These are phyloP conservation scores for Vaccinium vitisidaea DNA, from an alignment of 148 eudicot genomes.

Conservation along the genomic window DNA sequence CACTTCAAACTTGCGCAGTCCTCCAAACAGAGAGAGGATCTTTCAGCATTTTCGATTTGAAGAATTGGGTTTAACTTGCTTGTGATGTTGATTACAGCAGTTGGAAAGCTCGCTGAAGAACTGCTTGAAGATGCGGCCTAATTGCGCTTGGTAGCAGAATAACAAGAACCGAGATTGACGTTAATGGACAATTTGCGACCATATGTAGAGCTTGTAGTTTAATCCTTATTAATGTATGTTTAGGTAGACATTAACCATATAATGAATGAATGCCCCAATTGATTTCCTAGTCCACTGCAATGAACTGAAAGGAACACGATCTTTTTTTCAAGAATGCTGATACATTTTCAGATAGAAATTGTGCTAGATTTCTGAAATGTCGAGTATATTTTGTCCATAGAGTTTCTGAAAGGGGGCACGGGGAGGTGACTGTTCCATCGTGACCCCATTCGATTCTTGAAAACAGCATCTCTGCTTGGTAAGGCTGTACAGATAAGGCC, in stretches of 20 bases:
- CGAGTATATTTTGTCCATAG: too few relatives aligned
- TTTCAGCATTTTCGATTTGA: not conserved
- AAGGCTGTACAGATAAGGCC: too few relatives aligned
- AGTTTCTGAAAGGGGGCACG: too few relatives aligned
- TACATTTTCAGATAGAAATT: too few relatives aligned
- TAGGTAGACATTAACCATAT: not conserved
- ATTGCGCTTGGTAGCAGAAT: not conserved
- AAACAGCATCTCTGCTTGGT: too few relatives aligned
- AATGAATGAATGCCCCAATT: not conserved
- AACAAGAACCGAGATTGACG: too few relatives aligned
- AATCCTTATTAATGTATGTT: not conserved
- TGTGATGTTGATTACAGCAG: not conserved
- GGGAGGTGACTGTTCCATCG: too few relatives aligned
- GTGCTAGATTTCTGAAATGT: too few relatives aligned
- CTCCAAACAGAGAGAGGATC: not conserved
- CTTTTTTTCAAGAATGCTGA: too few relatives aligned
- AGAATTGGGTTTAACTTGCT: not conserved
- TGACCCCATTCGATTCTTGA: too few relatives aligned
- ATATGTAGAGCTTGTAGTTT: not conserved
- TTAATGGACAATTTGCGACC: not conserved
- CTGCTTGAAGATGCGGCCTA: not conserved
- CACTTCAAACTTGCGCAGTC: not conserved
- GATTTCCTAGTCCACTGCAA: too few relatives aligned
- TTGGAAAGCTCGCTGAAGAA: constrained; percentile 11
- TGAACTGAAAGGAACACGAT: too few relatives aligned